These are phyloP conservation scores for Talaromyces funiculosus DNA, from an alignment of 2,329 filamentous ascomycete genomes.

Conservation along the genomic window DNA sequence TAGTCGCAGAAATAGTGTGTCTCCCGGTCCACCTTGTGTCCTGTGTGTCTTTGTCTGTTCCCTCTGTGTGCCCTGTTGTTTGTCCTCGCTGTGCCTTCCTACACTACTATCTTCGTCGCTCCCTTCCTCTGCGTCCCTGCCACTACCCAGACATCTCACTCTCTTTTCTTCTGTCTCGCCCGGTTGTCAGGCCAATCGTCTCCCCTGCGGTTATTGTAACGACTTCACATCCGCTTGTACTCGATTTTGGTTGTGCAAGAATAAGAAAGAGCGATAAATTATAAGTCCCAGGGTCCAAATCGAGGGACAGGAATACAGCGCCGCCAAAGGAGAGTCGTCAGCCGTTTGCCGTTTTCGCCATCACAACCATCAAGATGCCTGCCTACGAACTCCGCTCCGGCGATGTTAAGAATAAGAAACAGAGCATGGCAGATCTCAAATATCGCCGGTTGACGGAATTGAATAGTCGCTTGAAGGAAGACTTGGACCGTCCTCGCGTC, in stretches of 20 bases:
- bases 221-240: not conserved
- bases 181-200: not conserved
- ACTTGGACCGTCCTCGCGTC: slow-evolving; percentile 90
- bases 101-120: slow-evolving; percentile 5
- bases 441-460: slow-evolving; percentile 92
- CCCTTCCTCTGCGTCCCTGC: slow-evolving; percentile 10
- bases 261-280: not conserved
- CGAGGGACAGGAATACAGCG: not conserved
- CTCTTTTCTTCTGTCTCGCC: slow-evolving; percentile 8
- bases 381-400: slow-evolving; percentile 62
- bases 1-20: not conserved
- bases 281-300: not conserved
- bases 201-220: not conserved
- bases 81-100: not conserved
- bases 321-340: not conserved
- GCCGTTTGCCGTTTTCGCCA: not conserved
- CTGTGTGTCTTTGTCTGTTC: not conserved
- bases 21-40: slow-evolving; percentile 3
- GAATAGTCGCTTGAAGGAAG: slow-evolving; percentile 91
- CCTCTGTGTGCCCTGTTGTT: not conserved
- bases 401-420: slow-evolving; percentile 82
- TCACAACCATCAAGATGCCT: slow-evolving; percentile 45
- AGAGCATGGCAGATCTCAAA: slow-evolving; percentile 98
- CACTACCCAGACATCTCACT: slow-evolving; percentile 8
- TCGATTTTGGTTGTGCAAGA: not conserved